Conservation (phyloP, 345 rosid genomes). For the Pugionium cornutum region DNA sequence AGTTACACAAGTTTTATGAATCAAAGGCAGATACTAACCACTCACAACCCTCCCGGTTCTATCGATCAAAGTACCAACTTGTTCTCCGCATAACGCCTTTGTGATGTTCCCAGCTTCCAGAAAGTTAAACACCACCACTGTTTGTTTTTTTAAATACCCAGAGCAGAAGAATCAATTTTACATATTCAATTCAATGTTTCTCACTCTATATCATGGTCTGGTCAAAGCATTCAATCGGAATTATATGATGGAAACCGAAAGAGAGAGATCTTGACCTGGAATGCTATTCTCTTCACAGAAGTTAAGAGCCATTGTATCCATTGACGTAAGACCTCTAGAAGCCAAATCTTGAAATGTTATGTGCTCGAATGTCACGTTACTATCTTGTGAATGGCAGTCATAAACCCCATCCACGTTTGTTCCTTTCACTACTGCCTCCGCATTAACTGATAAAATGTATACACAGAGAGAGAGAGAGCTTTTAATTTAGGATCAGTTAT, state of each 20-base stretch:
- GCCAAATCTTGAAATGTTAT: constrained; percentile 65
- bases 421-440: constrained; percentile 85
- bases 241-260: not conserved
- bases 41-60: constrained; percentile 48
- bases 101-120: constrained; percentile 82
- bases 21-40: not conserved
- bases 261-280: constrained; percentile 59
- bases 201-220: not conserved
- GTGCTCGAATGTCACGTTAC: constrained; percentile 63
- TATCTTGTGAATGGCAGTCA: constrained; percentile 68
- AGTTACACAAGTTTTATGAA: constrained; percentile 20
- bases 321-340: constrained; percentile 63
- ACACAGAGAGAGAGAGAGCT: not conserved
- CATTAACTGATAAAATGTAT: constrained; percentile 58
- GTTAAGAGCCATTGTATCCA: constrained; percentile 82
- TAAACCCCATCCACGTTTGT: constrained; percentile 74
- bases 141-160: not conserved
- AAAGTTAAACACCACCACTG: constrained; percentile 87
- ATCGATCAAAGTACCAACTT: constrained; percentile 85
- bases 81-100: constrained; percentile 83
- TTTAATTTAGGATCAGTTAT: constrained; percentile 7
- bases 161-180: not conserved
- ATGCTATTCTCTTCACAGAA: constrained; percentile 85
- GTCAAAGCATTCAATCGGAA: not conserved
- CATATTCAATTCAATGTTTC: not conserved